Evolutionary conservation across 352 stramenopile genomes (phyloP).

Genomic region (Detonula confervacea): DNA sequence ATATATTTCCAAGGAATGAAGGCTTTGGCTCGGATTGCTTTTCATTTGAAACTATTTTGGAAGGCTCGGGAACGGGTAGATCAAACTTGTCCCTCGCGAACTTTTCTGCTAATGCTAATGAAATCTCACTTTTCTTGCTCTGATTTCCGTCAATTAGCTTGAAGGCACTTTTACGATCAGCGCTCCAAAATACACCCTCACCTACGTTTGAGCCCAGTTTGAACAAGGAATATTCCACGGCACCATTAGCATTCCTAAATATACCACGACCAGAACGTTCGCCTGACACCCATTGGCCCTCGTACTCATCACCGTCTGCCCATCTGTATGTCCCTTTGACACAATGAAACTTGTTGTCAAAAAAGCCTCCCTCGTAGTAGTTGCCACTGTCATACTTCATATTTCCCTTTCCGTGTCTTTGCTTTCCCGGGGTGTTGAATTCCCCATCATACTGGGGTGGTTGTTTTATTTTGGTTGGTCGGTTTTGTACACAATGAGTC

Average conservation of each 20-base stretch:
- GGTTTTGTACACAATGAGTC: too few relatives aligned
- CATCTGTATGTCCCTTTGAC: conserved; percentile 35
- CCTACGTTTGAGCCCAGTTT: conserved; percentile 17
- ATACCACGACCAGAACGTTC: conserved; percentile 42
- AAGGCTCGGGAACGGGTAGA: conserved; percentile 16
- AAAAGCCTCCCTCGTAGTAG: conserved; percentile 40
- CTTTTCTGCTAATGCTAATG: conserved; percentile 8
- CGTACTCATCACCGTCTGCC: conserved; percentile 46
- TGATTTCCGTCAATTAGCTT: conserved; percentile 33
- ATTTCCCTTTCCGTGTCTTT: conserved; percentile 30
- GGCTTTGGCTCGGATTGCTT: neutral
- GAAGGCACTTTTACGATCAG: conserved; percentile 26
- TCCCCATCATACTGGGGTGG: conserved; percentile 42
- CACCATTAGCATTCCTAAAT: conserved; percentile 27
- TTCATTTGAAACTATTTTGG: neutral
- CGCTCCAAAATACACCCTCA: conserved; percentile 35
- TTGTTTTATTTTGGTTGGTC: too few relatives aligned
- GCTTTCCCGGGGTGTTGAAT: conserved; percentile 28
- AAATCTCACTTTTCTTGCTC: conserved; percentile 9
- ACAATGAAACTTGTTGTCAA: conserved; percentile 44
- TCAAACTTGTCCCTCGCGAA: conserved; percentile 39
- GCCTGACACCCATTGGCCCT: conserved; percentile 41
- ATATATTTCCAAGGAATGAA: conserved; percentile 9
- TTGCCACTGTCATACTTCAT: conserved; percentile 40
- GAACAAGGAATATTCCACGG: conserved; percentile 33